These are phyloP conservation scores for Pleurostoma richardsiae DNA, from an alignment of 2,329 filamentous ascomycete genomes.

Conservation along the genomic window DNA sequence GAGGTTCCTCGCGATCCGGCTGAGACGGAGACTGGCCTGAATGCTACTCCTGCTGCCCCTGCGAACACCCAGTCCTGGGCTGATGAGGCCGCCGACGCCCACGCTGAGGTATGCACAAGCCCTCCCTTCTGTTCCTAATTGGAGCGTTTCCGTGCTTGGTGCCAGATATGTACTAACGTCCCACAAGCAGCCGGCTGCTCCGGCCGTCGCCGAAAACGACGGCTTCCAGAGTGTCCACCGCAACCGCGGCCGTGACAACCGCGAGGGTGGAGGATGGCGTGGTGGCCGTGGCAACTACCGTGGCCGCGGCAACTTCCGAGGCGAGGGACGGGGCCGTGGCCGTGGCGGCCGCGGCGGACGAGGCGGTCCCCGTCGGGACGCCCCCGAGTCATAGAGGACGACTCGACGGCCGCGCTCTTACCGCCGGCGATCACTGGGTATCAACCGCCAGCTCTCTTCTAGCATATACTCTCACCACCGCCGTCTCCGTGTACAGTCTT, in stretches of 20 bases:
- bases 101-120: conserved; percentile 24
- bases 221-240: conserved; percentile 70
- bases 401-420: too few species aligned
- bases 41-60: conserved; percentile 53
- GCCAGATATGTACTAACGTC: conserved; percentile 1
- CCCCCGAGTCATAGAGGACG: conserved; percentile 15
- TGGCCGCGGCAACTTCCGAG: conserved; percentile 46
- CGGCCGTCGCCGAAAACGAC: conserved; percentile 45
- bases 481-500: too few species aligned
- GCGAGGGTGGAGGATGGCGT: conserved; percentile 42
- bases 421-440: too few species aligned
- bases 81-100: conserved; percentile 64
- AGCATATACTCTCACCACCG: too few species aligned
- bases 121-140: not conserved
- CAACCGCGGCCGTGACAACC: conserved; percentile 49
- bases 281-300: conserved; percentile 41
- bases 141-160: too few species aligned
- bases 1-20: conserved; percentile 60
- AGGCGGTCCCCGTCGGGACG: conserved; percentile 20
- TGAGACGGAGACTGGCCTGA: conserved; percentile 66
- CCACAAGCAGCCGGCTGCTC: conserved; percentile 21
- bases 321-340: conserved; percentile 30
- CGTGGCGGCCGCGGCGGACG: conserved; percentile 29
- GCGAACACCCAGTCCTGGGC: conserved; percentile 69
- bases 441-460: too few species aligned